A percentile compares a stretch with the other conserved stretches of the same genome.
phyloP scores from a whole-genome alignment of 306 rosid genomes.

The Lupinus albus region DNA sequence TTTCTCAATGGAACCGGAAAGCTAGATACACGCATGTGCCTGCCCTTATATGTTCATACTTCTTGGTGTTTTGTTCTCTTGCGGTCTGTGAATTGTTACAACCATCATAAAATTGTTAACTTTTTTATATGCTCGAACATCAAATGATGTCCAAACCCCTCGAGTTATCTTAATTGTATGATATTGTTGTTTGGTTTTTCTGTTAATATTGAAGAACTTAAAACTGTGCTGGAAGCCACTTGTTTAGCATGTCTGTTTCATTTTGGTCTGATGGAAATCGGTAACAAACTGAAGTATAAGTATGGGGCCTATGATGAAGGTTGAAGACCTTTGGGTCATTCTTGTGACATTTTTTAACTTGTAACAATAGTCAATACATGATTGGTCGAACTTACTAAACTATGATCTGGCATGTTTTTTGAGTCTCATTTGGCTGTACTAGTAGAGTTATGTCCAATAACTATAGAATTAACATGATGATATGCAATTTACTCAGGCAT shows the following conservation, averaged over 20 bases:
- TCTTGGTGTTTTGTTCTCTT: conserved; percentile 29
- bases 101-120: conserved; percentile 1
- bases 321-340: conserved; percentile 16
- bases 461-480: neutral
- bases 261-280: neutral
- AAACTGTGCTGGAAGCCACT: conserved; percentile 1
- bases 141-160: neutral
- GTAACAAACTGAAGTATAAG: neutral
- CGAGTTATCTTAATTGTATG: neutral
- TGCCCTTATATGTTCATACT: neutral
- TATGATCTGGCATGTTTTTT: neutral
- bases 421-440: neutral
- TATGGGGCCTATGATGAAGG: conserved; percentile 9
- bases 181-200: neutral
- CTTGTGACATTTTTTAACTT: conserved; percentile 21
- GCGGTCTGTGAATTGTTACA: neutral
- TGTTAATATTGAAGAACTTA: neutral
- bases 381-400: conserved; percentile 28
- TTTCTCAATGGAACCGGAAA: neutral
- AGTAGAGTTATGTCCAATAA: conserved; percentile 3
- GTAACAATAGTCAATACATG: neutral
- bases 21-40: neutral
- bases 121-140: neutral
- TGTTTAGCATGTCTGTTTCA: neutral
- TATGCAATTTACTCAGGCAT: conserved; percentile 57